A percentile compares a stretch with the other conserved stretches of the same genome.
phyloP scores from a whole-genome alignment of 164 flowering plant species.

The Platanus orientalis region DNA sequence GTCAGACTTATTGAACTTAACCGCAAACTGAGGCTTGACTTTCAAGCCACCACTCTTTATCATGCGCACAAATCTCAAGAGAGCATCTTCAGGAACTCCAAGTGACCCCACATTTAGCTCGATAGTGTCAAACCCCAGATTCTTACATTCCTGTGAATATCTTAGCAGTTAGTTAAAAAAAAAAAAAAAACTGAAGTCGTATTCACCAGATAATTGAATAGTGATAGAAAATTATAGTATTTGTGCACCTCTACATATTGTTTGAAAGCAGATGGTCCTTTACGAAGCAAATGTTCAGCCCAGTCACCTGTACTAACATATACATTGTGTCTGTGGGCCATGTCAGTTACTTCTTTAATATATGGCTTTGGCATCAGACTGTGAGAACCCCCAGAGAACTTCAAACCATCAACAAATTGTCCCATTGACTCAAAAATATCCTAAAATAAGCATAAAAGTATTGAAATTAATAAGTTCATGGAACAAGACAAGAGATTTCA shows the following conservation, averaged over 20 bases:
- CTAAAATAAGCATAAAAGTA: conserved; percentile 22
- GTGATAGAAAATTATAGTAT: not conserved
- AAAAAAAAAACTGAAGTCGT: not conserved
- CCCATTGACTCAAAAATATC: conserved; percentile 85
- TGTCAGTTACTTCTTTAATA: conserved; percentile 56
- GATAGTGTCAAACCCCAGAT: conserved; percentile 81
- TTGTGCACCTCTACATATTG: conserved; percentile 64
- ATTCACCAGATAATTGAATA: not conserved
- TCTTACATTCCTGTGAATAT: conserved; percentile 65
- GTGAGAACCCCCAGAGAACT: conserved; percentile 77
- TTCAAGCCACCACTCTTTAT: conserved; percentile 73
- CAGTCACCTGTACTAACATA: conserved; percentile 92
- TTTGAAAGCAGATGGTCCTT: conserved; percentile 65
- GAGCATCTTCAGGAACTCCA: conserved; percentile 77
- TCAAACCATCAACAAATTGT: conserved; percentile 86
- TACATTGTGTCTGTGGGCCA: conserved; percentile 80
- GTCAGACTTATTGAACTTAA: conserved; percentile 71
- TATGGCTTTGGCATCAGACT: conserved; percentile 62
- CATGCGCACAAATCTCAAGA: conserved; percentile 73
- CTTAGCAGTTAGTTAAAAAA: not conserved
- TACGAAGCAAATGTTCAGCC: conserved; percentile 74
- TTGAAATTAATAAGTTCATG: not conserved
- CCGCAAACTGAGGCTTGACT: conserved; percentile 78
- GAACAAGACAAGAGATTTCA: not conserved
- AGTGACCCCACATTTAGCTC: conserved; percentile 79